A percentile compares a stretch with the other conserved stretches of the same genome.
Conservation (phyloP, 805 yeast species). For the Suhomyces vadensis region DNA sequence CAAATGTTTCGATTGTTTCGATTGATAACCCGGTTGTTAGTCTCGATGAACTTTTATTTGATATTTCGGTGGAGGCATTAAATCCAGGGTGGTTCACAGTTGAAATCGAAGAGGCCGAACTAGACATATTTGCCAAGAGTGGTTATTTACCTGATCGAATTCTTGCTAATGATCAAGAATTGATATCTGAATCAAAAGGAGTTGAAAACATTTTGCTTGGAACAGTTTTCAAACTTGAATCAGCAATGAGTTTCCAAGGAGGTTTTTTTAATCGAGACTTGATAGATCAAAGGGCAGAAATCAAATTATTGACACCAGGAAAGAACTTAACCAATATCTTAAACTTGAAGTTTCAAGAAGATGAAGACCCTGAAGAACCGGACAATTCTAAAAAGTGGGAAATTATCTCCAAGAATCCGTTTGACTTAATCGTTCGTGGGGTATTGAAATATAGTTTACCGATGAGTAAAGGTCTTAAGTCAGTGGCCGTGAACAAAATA, state of each 20-base stretch:
- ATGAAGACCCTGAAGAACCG: slow-evolving; percentile 26
- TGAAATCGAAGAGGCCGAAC: slow-evolving; percentile 59
- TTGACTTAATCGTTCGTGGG: slow-evolving; percentile 83
- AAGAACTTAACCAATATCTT: slow-evolving; percentile 34
- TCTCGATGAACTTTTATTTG: slow-evolving; percentile 82
- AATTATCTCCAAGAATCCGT: slow-evolving; percentile 71
- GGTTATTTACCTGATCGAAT: slow-evolving; percentile 38
- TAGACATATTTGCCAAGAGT: slow-evolving; percentile 84
- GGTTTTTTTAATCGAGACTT: slow-evolving; percentile 68
- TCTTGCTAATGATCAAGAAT: background rate
- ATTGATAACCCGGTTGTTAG: slow-evolving; percentile 74
- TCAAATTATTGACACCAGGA: slow-evolving; percentile 77
- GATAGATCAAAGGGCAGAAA: slow-evolving; percentile 62
- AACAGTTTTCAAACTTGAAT: slow-evolving; percentile 60
- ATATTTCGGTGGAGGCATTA: slow-evolving; percentile 71
- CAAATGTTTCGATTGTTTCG: slow-evolving; percentile 59
- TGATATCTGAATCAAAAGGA: slow-evolving; percentile 5
- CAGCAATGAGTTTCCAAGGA: slow-evolving; percentile 74
- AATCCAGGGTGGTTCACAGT: slow-evolving; percentile 86
- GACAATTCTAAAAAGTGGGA: slow-evolving; percentile 67
- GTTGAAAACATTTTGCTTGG: slow-evolving; percentile 78
- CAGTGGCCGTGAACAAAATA: slow-evolving; percentile 62
- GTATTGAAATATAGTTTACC: slow-evolving; percentile 77
- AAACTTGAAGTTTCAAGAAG: background rate
- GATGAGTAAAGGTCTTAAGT: slow-evolving; percentile 48